These are phyloP conservation scores for Byssoonygena ceratinophila DNA, from an alignment of 2,329 filamentous ascomycete species.

Conservation along the genomic window DNA sequence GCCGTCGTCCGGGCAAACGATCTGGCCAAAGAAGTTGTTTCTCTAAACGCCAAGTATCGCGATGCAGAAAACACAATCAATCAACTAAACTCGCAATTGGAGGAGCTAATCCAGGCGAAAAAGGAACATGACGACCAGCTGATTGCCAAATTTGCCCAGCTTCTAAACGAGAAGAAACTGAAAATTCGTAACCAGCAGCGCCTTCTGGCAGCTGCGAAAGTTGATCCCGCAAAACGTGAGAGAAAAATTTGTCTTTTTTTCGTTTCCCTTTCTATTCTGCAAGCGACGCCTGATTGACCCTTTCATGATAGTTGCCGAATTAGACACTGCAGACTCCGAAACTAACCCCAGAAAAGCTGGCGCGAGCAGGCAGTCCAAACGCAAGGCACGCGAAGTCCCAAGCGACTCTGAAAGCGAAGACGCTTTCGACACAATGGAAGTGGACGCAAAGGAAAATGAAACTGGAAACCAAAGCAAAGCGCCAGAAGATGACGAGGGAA, in stretches of 20 bases:
- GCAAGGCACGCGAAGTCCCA: slow-evolving; percentile 19
- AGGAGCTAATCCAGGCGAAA: slow-evolving; percentile 49
- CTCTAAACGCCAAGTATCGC: slow-evolving; percentile 32
- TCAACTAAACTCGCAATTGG: slow-evolving; percentile 44
- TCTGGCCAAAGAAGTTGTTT: slow-evolving; percentile 35
- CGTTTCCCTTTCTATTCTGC: background rate
- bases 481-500: slow-evolving; percentile 7
- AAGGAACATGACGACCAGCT: slow-evolving; percentile 47
- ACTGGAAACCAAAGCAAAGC: background rate
- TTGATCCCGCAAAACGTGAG: slow-evolving; percentile 32
- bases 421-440: slow-evolving; percentile 32
- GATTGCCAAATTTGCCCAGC: slow-evolving; percentile 47
- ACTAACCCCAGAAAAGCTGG: slow-evolving; percentile 14
- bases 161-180: slow-evolving; percentile 54
- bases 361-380: slow-evolving; percentile 22
- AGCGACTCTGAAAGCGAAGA: slow-evolving; percentile 24
- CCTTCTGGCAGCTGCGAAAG: slow-evolving; percentile 42
- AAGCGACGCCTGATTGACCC: background rate
- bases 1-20: slow-evolving; percentile 37
- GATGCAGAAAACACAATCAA: slow-evolving; percentile 42
- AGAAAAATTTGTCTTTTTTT: too few species aligned
- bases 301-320: slow-evolving; percentile 21
- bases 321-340: slow-evolving; percentile 20
- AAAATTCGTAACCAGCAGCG: slow-evolving; percentile 55
- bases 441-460: slow-evolving; percentile 20